Conservation (phyloP, 305 asterid species). For the Vinca major region DNA sequence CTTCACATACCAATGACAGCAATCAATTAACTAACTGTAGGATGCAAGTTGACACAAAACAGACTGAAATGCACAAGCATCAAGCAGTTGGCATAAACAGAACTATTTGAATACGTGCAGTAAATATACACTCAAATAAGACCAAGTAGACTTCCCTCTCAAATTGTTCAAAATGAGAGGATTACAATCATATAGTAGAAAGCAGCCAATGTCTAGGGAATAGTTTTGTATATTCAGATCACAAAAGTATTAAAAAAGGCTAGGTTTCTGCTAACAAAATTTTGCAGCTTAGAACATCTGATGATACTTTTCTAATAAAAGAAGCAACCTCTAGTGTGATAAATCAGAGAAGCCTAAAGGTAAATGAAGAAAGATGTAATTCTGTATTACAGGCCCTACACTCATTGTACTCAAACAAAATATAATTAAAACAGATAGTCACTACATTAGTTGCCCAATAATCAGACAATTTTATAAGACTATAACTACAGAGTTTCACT, state of each 20-base stretch:
- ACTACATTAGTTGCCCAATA: too few species aligned
- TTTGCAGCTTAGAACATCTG: too few species aligned
- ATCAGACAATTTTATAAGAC: neutral
- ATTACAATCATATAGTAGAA: neutral
- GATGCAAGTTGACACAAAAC: too few species aligned
- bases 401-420: neutral
- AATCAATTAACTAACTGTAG: too few species aligned
- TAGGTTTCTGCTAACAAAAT: too few species aligned
- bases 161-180: neutral
- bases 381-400: neutral
- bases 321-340: neutral
- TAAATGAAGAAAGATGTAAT: neutral
- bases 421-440: neutral
- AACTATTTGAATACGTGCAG: neutral
- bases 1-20: too few species aligned
- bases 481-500: neutral
- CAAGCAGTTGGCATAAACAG: neutral
- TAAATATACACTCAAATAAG: neutral
- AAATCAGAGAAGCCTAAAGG: neutral
- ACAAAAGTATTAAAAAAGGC: neutral
- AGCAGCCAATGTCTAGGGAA: neutral
- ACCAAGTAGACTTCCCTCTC: too few species aligned
- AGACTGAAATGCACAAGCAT: too few species aligned
- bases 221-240: neutral
- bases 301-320: neutral